Base-by-base conservation (phyloP, 2,329 filamentous ascomycete species). In the Clarireedia sp. region DNA sequence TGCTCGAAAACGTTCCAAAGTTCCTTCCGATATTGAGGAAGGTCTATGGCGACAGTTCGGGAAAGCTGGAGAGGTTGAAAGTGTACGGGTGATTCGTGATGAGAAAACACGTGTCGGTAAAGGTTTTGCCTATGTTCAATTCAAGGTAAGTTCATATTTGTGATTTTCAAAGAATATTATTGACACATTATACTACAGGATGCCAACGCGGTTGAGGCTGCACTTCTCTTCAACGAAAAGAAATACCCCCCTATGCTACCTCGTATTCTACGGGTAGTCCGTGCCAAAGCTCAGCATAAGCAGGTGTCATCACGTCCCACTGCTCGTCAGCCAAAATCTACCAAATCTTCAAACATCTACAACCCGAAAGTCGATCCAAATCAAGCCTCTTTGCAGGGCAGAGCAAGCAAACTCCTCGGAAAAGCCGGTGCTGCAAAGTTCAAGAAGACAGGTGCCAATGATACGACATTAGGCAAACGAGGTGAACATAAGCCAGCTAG, bases 41-140 rank as follows among this genome's bases (percentile, higher is more conserved):
- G 94, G 94, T 5, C 79, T 96, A 2, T 96, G 90, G 90, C 80
- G 84, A 46, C 85, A 86, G 19, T 95, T 95, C 66, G 74, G 78
- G 58, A 82, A 87, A 68, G 85, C 80, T 59, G 91, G 92, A 62
- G 87, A 81, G 61, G 88, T 99, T 12, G 92, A 99, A 72, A 95
- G 86, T 67, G 95, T 99, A 37, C 87, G 94, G 36, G 90, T 99
- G 19, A 82, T 96, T 50, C 84, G 94, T 54, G 94, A 99, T 67
- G 78, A 88, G 60, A 86, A 87, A 63, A 99, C 95, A 7, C 83
- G 95, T 49, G 89, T 99, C 29, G 90, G 94, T 66, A 99, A 99
- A 70, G 94, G 94, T 4, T 90, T 99, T 68, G 95, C 95, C 59
- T 99, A 99, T 67, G 92, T 99, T 16, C 94, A 99, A 68, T 99